phyloP scores from a whole-genome alignment of 305 asterid species.

The Fraxinus platypoda region DNA sequence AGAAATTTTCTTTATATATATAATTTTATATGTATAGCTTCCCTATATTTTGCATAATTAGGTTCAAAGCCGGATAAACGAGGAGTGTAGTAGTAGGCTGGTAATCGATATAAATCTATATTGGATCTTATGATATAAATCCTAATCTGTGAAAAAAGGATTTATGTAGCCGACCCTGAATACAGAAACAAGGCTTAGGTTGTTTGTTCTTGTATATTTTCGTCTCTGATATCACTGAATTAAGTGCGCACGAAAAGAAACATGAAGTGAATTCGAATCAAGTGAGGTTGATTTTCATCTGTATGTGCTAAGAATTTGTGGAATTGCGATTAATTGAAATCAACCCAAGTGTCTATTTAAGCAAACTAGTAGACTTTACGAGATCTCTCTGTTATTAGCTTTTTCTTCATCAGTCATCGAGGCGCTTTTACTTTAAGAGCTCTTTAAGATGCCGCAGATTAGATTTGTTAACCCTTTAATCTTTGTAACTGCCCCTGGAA shows the following conservation, averaged over 20 bases:
- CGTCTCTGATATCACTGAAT: not conserved
- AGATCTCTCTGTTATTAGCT: not conserved
- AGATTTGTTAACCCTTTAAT: not conserved
- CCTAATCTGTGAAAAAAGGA: not conserved
- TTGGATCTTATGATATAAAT: not conserved
- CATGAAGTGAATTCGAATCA: not conserved
- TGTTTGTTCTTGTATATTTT: not conserved
- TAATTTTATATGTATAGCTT: not conserved
- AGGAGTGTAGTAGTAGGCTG: not conserved
- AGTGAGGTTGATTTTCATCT: not conserved
- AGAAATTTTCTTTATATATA: not conserved
- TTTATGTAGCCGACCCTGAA: not conserved
- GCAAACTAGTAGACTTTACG: not conserved
- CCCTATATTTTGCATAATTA: not conserved
- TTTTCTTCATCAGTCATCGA: not conserved
- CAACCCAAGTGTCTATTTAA: not conserved
- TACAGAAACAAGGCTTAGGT: not conserved
- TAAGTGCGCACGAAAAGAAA: not conserved
- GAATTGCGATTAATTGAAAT: not conserved
- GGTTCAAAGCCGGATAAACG: not conserved
- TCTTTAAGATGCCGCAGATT: not conserved
- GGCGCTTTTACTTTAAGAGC: not conserved
- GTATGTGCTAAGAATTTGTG: not conserved
- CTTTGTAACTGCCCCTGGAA: not conserved
- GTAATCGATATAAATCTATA: not conserved